phyloP scores from a whole-genome alignment of 345 rosid genomes.

The Psidium friedrichsthalianum region DNA sequence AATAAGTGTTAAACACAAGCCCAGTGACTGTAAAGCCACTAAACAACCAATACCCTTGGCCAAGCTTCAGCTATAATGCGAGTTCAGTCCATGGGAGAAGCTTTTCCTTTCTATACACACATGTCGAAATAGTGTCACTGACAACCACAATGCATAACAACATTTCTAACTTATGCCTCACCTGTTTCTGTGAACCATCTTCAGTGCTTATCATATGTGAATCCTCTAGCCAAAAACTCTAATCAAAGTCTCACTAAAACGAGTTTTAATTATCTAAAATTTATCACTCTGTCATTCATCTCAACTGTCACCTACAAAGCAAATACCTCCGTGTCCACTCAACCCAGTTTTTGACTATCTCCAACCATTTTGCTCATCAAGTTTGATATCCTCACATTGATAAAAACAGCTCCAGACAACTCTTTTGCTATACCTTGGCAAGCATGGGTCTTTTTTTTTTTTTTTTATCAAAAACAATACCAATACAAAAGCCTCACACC shows the following conservation, averaged over 20 bases:
- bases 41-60: background rate
- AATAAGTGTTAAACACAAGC: background rate
- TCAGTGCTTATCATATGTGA: background rate
- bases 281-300: background rate
- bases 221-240: background rate
- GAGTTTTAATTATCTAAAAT: background rate
- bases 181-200: background rate
- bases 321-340: constrained; percentile 4
- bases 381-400: constrained; percentile 78
- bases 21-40: background rate
- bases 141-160: background rate
- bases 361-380: constrained; percentile 99
- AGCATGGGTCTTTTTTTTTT: constrained; percentile 96
- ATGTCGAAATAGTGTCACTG: background rate
- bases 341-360: constrained; percentile 99
- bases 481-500: too few relatives aligned
- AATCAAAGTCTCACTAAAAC: background rate
- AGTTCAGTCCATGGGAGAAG: background rate
- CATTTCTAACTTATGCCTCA: background rate
- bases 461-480: too few relatives aligned
- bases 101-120: background rate
- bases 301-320: background rate
- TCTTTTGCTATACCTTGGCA: constrained; percentile 96
- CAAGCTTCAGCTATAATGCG: background rate
- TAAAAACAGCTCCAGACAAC: constrained; percentile 94